Base-by-base conservation (phyloP, 2,329 filamentous ascomycete species). In the Cadophora sp. region DNA sequence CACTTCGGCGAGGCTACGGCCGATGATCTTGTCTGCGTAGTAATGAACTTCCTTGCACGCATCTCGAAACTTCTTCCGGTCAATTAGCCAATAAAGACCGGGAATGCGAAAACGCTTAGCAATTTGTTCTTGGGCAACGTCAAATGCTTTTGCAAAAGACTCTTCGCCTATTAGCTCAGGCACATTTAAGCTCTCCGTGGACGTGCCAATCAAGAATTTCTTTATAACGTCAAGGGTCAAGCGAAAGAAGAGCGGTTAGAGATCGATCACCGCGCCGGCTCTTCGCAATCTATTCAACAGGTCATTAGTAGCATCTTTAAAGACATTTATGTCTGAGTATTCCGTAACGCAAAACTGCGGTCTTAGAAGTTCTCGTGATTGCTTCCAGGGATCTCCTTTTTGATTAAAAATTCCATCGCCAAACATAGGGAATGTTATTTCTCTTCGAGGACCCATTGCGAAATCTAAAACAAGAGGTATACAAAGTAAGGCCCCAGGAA, bases 151-250 rank as follows among this genome's bases (percentile, higher is more conserved):
- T 6, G 77, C 76, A 68, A 82, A 82, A 26, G 65, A 69, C 24
- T 65, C 72, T 63, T 71, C 68, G 64, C 69, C 77, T 64, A 27
- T 62, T 48, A 68, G 76, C 58, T 58, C 63, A 65, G 79, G 79
- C 19, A 34, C 29, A 60, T 66, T 59, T 66, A 68, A 46, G 48
- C 66, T 68, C 12, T 62, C 46, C 31, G 62, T 48, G 3, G 66
- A 62, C 29, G 68, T n/a, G 29, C 68, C 68, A n/a, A 70, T 68
- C 7, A 70, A 34, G 11, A 68, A 60, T 6, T 51, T 51, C 19
- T 55, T 70, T 4, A 66, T 64, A 4, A 87, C 85, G 68, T 92
- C 89, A 19, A 91, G 81, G 0, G 89, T 90, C 74, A 91, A 82
- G 50, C 84, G 82, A 75, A 90, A 91, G 19, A 48, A 48, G 19